These are phyloP conservation scores for Auricularia cornea DNA, from an alignment of 768 basidiomycete species.

Conservation along the genomic window DNA sequence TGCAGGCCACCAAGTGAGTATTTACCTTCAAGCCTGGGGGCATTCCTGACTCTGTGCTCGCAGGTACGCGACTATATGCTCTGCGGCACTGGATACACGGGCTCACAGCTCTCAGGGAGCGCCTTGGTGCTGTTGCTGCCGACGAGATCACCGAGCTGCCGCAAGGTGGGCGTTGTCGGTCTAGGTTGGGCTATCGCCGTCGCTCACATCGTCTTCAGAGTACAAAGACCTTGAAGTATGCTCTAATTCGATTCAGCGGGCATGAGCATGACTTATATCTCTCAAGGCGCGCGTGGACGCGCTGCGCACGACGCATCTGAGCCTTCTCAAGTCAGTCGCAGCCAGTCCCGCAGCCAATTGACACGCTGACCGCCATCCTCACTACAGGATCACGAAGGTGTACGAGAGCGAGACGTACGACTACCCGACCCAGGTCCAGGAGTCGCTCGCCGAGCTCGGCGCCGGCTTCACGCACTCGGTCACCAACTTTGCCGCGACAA, in stretches of 20 bases:
- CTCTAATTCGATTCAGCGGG: neutral
- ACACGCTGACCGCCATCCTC: neutral
- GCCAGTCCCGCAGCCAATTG: slow-evolving; percentile 5
- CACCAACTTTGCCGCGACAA: slow-evolving; percentile 77
- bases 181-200: neutral
- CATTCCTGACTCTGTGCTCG: neutral
- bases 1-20: slow-evolving; percentile 61
- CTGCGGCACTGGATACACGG: neutral
- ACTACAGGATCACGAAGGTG: slow-evolving; percentile 68
- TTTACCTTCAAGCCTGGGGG: neutral
- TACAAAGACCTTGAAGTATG: slow-evolving; percentile 82
- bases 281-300: slow-evolving; percentile 73
- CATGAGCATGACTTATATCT: neutral
- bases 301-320: slow-evolving; percentile 66
- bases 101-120: slow-evolving; percentile 39
- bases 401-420: slow-evolving; percentile 85
- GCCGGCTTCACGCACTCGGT: slow-evolving; percentile 64
- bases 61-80: neutral
- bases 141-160: slow-evolving; percentile 95
- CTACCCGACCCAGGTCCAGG: slow-evolving; percentile 84
- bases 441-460: slow-evolving; percentile 65
- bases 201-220: slow-evolving; percentile 40
- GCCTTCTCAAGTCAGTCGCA: slow-evolving; percentile 61
- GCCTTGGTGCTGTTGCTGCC: slow-evolving; percentile 77
- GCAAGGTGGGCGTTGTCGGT: slow-evolving; percentile 43